Evolutionary conservation across 495 filamentous ascomycete species (phyloP).

Genomic region (Aspergillus nidulans): DNA sequence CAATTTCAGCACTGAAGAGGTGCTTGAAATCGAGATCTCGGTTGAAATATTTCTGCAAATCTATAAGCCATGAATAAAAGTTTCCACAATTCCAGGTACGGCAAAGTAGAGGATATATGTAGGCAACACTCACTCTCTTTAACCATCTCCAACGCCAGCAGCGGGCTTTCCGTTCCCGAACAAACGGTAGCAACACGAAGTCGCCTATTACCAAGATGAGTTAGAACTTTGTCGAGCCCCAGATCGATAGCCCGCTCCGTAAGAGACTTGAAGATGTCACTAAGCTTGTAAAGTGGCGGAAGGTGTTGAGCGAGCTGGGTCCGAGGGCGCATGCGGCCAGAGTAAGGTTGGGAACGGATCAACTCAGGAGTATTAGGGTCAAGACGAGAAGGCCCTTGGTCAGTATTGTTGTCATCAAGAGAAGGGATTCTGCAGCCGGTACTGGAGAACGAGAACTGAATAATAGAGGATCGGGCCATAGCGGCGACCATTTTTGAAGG

Average conservation of each 20-base stretch:
- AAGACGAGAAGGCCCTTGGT: neutral
- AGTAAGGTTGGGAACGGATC: conserved; percentile 10
- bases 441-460: too few relatives aligned
- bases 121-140: conserved; percentile 30
- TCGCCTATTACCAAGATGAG: conserved; percentile 32
- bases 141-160: conserved; percentile 60
- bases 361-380: conserved; percentile 18
- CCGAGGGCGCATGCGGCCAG: neutral
- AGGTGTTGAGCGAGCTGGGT: conserved; percentile 28
- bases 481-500: neutral
- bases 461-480: too few relatives aligned
- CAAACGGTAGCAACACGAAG: conserved; percentile 73
- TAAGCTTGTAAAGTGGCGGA: conserved; percentile 43
- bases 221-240: conserved; percentile 32
- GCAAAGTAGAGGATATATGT: neutral
- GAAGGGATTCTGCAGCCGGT: neutral
- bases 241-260: conserved; percentile 33
- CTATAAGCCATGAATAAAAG: conserved; percentile 15
- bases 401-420: neutral
- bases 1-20: conserved; percentile 75
- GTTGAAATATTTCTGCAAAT: conserved; percentile 21
- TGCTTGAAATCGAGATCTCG: conserved; percentile 51
- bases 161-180: conserved; percentile 76
- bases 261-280: conserved; percentile 49
- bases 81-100: neutral